Evolutionary conservation across 192 early-diverging fungal species (phyloP).

Genomic region (Funneliformis geosporum): DNA sequence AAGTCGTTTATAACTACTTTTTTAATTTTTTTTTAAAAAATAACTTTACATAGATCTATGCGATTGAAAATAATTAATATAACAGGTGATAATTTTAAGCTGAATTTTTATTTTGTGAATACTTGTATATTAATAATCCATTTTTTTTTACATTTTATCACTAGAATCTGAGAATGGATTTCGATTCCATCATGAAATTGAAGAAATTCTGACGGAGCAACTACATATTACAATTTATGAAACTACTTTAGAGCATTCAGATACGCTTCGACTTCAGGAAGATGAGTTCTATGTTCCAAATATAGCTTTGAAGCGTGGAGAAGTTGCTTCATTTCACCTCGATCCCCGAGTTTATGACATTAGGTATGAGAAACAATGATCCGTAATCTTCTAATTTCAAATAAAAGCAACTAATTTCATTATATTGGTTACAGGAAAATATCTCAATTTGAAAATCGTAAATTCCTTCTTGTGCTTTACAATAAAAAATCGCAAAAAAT

Average conservation of each 20-base stretch:
- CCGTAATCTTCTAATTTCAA: neutral
- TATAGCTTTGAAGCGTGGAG: neutral
- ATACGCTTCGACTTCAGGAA: neutral
- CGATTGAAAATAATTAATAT: neutral
- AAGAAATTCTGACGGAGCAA: neutral
- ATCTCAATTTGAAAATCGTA: neutral
- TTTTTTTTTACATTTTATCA: too few species aligned
- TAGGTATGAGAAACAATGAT: neutral
- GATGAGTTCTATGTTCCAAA: neutral
- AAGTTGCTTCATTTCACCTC: neutral
- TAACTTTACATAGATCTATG: neutral
- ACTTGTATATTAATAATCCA: too few species aligned
- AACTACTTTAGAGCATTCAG: neutral
- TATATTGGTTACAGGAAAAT: neutral
- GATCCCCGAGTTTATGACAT: constrained; percentile 17
- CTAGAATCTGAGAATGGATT: too few species aligned
- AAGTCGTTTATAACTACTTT: too few species aligned
- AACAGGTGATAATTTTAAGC: neutral
- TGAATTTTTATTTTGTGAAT: too few species aligned
- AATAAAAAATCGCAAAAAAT: neutral
- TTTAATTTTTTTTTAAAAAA: neutral
- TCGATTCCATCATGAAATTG: too few species aligned
- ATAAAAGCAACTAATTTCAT: neutral
- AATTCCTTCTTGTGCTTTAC: neutral
- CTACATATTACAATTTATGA: neutral